Percentiles rank a stretch among this genome's conserved stretches.
These are phyloP conservation scores for Clohesyomyces aquaticus DNA, from an alignment of 495 filamentous ascomycete genomes.

Conservation along the genomic window DNA sequence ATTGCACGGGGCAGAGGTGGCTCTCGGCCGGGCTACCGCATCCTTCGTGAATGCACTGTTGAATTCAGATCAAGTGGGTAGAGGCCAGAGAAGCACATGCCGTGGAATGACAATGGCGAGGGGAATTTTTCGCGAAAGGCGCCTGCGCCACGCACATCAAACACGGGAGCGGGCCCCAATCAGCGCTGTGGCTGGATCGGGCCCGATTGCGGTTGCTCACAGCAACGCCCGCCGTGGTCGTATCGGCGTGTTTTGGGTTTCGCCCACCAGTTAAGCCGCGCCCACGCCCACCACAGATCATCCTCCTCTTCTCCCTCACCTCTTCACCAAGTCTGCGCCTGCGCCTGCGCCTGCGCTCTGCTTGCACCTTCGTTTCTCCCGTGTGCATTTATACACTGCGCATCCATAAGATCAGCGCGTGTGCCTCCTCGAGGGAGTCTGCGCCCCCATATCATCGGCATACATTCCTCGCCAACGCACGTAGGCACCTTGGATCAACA, in stretches of 20 bases:
- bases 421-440: slow-evolving; percentile 33
- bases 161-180: not conserved
- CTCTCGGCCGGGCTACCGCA: too few relatives aligned
- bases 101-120: not conserved
- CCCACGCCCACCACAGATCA: slow-evolving; percentile 8
- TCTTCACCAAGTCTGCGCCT: slow-evolving; percentile 16
- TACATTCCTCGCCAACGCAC: slow-evolving; percentile 37
- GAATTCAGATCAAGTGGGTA: too few relatives aligned
- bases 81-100: not conserved
- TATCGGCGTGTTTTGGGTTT: slow-evolving; percentile 23
- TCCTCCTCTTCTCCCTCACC: slow-evolving; percentile 20
- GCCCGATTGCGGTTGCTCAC: not conserved
- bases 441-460: slow-evolving; percentile 27
- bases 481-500: slow-evolving; percentile 29
- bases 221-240: not conserved
- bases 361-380: slow-evolving; percentile 24
- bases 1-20: not conserved
- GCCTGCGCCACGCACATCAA: too few relatives aligned
- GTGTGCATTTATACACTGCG: slow-evolving; percentile 14
- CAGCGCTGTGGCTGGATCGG: not conserved
- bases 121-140: slow-evolving; percentile 15
- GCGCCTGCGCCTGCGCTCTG: slow-evolving; percentile 24
- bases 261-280: not conserved
- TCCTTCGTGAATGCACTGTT: too few relatives aligned
- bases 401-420: slow-evolving; percentile 24